Evolutionary conservation across 1,284 basidiomycete species (phyloP).

Genomic region (Ustilago tritici): DNA sequence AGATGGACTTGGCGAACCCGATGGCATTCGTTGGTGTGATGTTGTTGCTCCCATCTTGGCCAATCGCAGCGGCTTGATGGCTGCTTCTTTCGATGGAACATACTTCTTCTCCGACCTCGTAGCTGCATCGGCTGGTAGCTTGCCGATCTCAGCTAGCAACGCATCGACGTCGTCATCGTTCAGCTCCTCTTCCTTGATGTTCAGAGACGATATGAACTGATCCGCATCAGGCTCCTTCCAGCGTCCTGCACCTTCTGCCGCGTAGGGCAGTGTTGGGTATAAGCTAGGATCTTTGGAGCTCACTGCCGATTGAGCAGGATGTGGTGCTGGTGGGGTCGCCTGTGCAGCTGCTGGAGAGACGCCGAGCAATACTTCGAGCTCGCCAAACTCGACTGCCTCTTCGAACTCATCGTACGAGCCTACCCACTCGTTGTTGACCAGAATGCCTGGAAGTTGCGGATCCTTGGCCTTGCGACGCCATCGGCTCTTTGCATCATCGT

Average conservation of each 20-base stretch:
- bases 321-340: constrained; percentile 20
- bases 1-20: constrained; percentile 22
- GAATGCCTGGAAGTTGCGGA: constrained; percentile 63
- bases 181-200: constrained; percentile 56
- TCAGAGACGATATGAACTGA: constrained; percentile 57
- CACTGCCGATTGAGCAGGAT: constrained; percentile 45
- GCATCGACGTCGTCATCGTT: constrained; percentile 59
- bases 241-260: constrained; percentile 52
- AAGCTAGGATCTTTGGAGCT: constrained; percentile 53
- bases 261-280: constrained; percentile 48
- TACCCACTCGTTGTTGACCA: constrained; percentile 69
- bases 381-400: constrained; percentile 68
- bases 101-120: constrained; percentile 32
- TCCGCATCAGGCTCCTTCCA: constrained; percentile 57
- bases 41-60: constrained; percentile 54
- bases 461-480: constrained; percentile 67
- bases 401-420: constrained; percentile 69
- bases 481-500: constrained; percentile 66
- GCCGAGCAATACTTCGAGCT: constrained; percentile 63
- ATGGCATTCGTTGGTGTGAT: constrained; percentile 26
- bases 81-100: constrained; percentile 53
- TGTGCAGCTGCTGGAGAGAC: constrained; percentile 28
- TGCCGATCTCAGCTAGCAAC: constrained; percentile 39
- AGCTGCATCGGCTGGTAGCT: constrained; percentile 17
- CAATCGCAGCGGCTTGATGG: constrained; percentile 59